Conservation (phyloP, 176 grass and related monocot species). For the Oryza longistaminata region DNA sequence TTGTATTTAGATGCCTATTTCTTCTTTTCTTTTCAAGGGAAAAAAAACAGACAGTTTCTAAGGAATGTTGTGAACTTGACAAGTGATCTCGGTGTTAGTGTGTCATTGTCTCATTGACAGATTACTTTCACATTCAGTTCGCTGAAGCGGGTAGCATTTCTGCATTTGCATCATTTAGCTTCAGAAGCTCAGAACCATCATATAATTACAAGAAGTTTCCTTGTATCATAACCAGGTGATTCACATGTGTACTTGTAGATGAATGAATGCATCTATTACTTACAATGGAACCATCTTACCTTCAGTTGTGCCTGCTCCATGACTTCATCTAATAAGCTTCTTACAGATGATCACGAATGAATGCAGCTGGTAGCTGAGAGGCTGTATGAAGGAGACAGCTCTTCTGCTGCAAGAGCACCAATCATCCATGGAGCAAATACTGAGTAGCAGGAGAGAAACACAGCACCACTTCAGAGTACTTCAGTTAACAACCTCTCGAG, state of each 20-base stretch:
- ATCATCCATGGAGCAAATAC: no score
- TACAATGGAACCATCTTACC: background rate
- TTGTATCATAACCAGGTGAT: background rate
- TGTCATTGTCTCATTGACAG: no score
- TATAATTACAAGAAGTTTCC: background rate
- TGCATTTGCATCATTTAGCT: background rate
- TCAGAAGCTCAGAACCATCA: background rate
- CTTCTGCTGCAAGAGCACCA: no score
- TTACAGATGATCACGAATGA: no score
- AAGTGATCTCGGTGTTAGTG: no score
- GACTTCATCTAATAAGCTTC: background rate
- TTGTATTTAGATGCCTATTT: no score
- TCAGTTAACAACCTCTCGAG: background rate
- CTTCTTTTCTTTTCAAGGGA: no score
- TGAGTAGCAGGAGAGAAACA: background rate
- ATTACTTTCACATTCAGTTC: background rate
- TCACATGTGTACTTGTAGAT: background rate
- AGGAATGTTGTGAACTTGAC: background rate
- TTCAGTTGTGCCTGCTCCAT: background rate
- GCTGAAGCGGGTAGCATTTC: background rate
- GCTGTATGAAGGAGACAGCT: background rate
- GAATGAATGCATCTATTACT: no score
- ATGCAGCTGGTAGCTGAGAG: no score
- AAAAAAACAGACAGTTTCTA: no score
- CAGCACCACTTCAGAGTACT: background rate